phyloP scores from a whole-genome alignment of 2,329 filamentous ascomycete species.

The Talaromyces sp. region DNA sequence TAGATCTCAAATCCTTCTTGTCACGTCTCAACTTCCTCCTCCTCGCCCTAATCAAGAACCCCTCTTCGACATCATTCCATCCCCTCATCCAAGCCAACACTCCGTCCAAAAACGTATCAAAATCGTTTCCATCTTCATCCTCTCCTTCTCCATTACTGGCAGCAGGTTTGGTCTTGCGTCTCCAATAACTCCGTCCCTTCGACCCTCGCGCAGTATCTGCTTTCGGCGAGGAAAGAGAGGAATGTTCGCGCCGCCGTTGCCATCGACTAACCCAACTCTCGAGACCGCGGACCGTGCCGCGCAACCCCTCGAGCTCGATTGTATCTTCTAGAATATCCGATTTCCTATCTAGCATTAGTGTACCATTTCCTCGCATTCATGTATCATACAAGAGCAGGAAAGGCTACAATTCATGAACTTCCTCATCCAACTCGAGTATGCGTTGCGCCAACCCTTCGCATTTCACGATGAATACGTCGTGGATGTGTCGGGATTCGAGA shows the following conservation, averaged over 20 bases:
- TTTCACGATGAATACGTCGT: constrained; percentile 56
- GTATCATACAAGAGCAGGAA: background rate
- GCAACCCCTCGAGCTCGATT: constrained; percentile 34
- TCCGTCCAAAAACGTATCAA: constrained; percentile 36
- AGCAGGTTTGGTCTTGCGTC: constrained; percentile 7
- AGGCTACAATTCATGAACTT: constrained; percentile 55
- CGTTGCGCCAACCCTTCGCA: constrained; percentile 56
- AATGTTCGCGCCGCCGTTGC: constrained; percentile 25
- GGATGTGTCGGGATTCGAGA: constrained; percentile 53
- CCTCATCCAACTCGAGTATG: constrained; percentile 58
- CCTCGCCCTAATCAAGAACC: constrained; percentile 48
- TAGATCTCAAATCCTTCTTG: constrained; percentile 16
- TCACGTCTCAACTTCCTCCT: constrained; percentile 54
- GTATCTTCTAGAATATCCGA: constrained; percentile 32
- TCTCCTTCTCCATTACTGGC: constrained; percentile 18
- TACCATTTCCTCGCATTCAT: background rate
- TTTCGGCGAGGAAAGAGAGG: background rate
- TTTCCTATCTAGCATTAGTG: constrained; percentile 20
- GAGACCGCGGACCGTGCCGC: constrained; percentile 36
- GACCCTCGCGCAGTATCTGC: constrained; percentile 4
- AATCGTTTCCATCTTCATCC: constrained; percentile 25
- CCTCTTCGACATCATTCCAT: constrained; percentile 43
- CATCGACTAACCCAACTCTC: constrained; percentile 31
- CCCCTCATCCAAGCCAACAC: constrained; percentile 43
- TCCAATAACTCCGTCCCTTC: constrained; percentile 19